Evolutionary conservation across 345 rosid genomes (phyloP), one percentile per base, ranked within the genome.

Genomic region (Abelmoschus esculentus): DNA sequence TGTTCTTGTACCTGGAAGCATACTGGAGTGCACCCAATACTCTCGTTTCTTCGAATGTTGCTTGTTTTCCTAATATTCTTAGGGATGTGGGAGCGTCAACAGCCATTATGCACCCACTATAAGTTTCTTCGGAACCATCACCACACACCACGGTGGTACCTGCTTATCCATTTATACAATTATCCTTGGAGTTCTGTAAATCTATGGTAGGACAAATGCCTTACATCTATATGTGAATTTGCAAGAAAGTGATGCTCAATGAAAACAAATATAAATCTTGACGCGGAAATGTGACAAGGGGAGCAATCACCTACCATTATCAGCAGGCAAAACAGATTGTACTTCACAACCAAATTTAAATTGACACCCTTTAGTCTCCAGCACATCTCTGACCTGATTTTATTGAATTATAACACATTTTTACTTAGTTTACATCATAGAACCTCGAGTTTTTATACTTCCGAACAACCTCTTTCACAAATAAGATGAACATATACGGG

Each of bases 61-160:
- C 26, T 1, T 22, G 26, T 22, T 22, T 22, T 22, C 26, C 26
- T 22, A 22, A 22, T 22, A 22, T 22, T 22, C 26, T 22, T 22
- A 22, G 26, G 26, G 26, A 22, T 22, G 26, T 22, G 26, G 26
- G 26, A 22, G 26, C 26, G 1, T 22, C 1, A 22, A 22, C 26
- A 22, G 26, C 26, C 26, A 22, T 22, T 22, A 22, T 22, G 26
- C 26, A 22, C 1, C 26, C 26, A 22, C 64, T 73, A 59, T 71
- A 88, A 10, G 60, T 76, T 70, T 84, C 96, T 72, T 77, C 42
- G 3, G 77, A 74, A 3, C 88, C 92, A 66, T 91, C 85, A 72
- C 56, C 78, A 73, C 74, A 73, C 6, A 72, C 70, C 22, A 93
- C 78, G 26, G 71, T 72, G 66, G 89, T 85, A 71, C 84, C 82